Evolutionary conservation across 345 rosid genomes (phyloP).

Genomic region (Syzygium aromaticum): DNA sequence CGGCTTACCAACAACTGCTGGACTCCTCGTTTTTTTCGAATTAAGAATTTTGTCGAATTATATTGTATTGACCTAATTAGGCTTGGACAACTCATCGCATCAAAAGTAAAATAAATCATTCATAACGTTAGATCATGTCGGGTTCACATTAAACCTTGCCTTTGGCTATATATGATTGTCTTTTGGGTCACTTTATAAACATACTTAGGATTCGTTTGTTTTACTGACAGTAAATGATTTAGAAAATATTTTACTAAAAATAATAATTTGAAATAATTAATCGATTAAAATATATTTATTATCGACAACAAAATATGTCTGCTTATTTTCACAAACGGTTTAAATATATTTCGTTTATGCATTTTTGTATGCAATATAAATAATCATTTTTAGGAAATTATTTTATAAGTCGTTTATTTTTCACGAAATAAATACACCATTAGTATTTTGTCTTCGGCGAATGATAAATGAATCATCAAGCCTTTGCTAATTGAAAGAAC

Average conservation of each 20-base stretch:
- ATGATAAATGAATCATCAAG: background rate
- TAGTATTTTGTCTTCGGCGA: background rate
- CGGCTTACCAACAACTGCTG: background rate
- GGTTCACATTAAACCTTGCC: background rate
- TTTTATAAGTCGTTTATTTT: background rate
- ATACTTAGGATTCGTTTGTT: background rate
- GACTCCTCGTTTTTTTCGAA: background rate
- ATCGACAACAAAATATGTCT: background rate
- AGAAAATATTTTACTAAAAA: background rate
- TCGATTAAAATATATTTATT: background rate
- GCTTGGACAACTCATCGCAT: background rate
- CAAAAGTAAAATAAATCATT: background rate
- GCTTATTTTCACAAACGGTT: fast-evolving
- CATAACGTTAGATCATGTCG: background rate
- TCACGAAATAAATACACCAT: background rate
- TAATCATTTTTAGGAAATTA: background rate
- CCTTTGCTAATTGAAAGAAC: background rate
- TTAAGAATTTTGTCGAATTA: background rate
- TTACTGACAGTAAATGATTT: fast-evolving
- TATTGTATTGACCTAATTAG: background rate
- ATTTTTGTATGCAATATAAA: background rate
- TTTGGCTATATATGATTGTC: background rate
- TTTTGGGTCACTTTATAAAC: background rate
- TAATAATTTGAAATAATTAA: background rate
- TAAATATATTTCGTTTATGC: background rate